Percentiles rank a stretch among this genome's conserved stretches.
These are phyloP conservation scores for Pythium diclinum DNA, from an alignment of 352 stramenopile genomes.

Conservation along the genomic window DNA sequence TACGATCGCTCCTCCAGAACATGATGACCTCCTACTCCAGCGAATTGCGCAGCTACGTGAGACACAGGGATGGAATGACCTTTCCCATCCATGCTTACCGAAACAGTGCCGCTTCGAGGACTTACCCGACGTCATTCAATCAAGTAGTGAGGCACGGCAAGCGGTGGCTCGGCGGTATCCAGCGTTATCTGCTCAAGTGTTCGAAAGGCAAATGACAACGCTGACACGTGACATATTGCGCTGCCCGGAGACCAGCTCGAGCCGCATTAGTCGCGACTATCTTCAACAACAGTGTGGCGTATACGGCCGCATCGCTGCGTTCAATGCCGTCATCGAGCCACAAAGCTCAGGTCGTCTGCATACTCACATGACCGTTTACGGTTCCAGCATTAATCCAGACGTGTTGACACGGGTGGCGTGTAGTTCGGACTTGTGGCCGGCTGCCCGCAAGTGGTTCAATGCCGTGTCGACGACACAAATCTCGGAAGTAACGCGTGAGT, in stretches of 20 bases:
- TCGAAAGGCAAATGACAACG: background rate
- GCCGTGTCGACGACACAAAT: background rate
- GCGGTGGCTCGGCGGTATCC: background rate
- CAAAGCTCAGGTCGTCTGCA: background rate
- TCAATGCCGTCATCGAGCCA: background rate
- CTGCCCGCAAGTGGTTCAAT: background rate
- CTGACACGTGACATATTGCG: background rate
- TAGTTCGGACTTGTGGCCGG: background rate
- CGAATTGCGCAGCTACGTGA: background rate
- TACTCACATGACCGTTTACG: background rate
- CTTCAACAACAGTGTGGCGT: background rate
- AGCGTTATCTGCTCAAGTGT: background rate
- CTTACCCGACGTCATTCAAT: background rate
- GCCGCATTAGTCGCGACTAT: background rate
- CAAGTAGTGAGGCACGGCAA: background rate
- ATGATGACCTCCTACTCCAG: background rate
- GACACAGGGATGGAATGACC: background rate
- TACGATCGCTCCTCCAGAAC: background rate
- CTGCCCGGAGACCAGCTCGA: background rate
- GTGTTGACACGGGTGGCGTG: background rate
- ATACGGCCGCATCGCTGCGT: background rate
- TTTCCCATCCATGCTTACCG: background rate
- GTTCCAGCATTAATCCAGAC: background rate
- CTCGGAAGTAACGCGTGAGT: background rate
- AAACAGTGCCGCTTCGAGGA: background rate